phyloP scores from a whole-genome alignment of 225 moss, liverwort and hornwort species.

The Physcomitrium patens region DNA sequence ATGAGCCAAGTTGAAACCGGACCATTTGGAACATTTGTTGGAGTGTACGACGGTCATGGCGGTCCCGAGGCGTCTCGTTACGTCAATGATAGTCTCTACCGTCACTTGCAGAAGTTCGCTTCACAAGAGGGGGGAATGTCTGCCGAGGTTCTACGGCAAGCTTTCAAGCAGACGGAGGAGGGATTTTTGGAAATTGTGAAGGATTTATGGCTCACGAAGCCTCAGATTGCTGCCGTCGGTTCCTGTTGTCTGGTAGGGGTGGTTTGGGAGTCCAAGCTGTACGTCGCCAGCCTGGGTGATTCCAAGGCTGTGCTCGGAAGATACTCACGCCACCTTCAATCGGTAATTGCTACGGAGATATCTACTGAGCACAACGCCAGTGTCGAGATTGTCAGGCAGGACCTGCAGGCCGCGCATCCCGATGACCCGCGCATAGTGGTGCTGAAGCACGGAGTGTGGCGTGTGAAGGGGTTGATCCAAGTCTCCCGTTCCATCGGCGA shows the following conservation, averaged over 20 bases:
- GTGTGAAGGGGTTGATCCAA: slow-evolving; percentile 90
- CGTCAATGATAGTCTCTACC: slow-evolving; percentile 71
- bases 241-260: slow-evolving; percentile 83
- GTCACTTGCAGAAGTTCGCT: slow-evolving; percentile 35
- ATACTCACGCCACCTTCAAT: slow-evolving; percentile 40
- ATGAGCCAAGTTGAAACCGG: slow-evolving; percentile 85
- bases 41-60: slow-evolving; percentile 89
- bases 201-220: slow-evolving; percentile 67
- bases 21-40: slow-evolving; percentile 82
- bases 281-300: slow-evolving; percentile 82
- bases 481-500: slow-evolving; percentile 89
- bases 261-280: slow-evolving; percentile 69
- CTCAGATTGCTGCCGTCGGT: slow-evolving; percentile 84
- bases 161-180: slow-evolving; percentile 78
- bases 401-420: slow-evolving; percentile 71
- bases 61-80: slow-evolving; percentile 80
- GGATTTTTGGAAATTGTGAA: slow-evolving; percentile 70
- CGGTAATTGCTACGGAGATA: slow-evolving; percentile 61
- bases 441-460: slow-evolving; percentile 88
- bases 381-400: slow-evolving; percentile 70
- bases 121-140: slow-evolving; percentile 75
- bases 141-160: slow-evolving; percentile 58
- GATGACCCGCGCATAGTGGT: slow-evolving; percentile 87
- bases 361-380: slow-evolving; percentile 89
- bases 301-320: slow-evolving; percentile 80